Conservation (phyloP, 2,329 filamentous ascomycete genomes). For the Kalaharituber pfeilii region DNA sequence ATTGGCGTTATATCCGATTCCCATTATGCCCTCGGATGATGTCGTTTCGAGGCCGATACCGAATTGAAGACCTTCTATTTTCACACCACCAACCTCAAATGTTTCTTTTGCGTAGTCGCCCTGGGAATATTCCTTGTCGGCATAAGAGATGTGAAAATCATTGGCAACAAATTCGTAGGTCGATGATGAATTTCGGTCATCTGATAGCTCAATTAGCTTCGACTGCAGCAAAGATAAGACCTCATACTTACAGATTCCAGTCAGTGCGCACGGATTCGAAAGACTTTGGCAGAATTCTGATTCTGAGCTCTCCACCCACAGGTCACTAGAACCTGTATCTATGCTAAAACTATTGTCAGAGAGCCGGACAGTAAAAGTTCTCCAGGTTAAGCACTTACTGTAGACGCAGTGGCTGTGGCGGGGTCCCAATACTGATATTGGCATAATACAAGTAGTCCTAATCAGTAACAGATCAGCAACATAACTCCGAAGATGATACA, state of each 20-base stretch:
- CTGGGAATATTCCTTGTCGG: constrained; percentile 26
- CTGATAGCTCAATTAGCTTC: too few species aligned
- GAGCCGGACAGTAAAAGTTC: background rate
- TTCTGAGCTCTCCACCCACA: constrained; percentile 34
- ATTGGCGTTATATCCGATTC: constrained; percentile 27
- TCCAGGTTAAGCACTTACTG: constrained; percentile 27
- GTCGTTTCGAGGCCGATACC: constrained; percentile 25
- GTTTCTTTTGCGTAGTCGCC: constrained; percentile 28
- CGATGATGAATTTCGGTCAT: constrained; percentile 15
- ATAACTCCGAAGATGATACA: background rate
- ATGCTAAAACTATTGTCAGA: constrained; percentile 25
- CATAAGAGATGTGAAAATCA: constrained; percentile 27
- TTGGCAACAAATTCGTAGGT: constrained; percentile 18
- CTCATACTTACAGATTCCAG: constrained; percentile 20
- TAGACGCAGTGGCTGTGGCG: constrained; percentile 37
- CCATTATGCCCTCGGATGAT: constrained; percentile 39
- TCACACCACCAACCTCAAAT: constrained; percentile 25
- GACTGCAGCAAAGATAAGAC: too few species aligned
- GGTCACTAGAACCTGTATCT: constrained; percentile 47
- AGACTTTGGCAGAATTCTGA: constrained; percentile 17
- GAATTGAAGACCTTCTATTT: constrained; percentile 26
- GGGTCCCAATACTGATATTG: constrained; percentile 42
- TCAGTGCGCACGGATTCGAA: constrained; percentile 13
- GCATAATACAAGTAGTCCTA: constrained; percentile 34
- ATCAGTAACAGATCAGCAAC: background rate